Base-by-base conservation (phyloP, 768 basidiomycete species). In the Candolleomyces eurysporus region DNA sequence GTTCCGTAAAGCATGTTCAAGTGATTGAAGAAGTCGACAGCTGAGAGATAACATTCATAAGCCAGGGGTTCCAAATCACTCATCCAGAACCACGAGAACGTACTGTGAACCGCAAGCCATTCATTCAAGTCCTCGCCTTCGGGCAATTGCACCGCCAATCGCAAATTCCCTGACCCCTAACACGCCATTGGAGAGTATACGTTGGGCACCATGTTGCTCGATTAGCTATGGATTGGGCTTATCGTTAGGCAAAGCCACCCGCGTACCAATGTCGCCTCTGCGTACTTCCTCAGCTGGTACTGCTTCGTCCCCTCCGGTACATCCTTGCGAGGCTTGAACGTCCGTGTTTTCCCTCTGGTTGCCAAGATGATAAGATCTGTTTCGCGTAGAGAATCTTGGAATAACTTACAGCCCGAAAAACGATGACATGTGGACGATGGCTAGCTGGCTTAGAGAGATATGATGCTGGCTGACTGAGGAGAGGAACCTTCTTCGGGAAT, bases 21-120 rank as follows among this genome's bases (percentile, higher is more conserved):
- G 71, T 99, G 97, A 71, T 98, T 99, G 83, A 98, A 99, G 78
- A 99, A 99, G 74, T 99, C 97, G 62, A 98, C 96, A 32, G 94
- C 97, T 99, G 57, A 26, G 26, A 26, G 26, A 26, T 26, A 26
- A 26, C 26, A 26, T 26, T 26, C 26, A 26, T 26, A 26, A 26
- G 42, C 2, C 42, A 43, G 42, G 42, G 42, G 11, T 26, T 26
- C 26, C 4, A 26, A 26, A 26, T 26, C 26, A 26, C 26, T 26
- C 26, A 26, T 26, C 26, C 26, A 26, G 26, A 4, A 26, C 26
- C 26, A 26, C 43, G 30, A 40, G 32, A 16, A 69, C 86, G 61
- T 65, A 97, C 97, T 93, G 71, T 99, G 96, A 8, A 99, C 96
- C 13, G 97, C 97, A n/a, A 99, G 87, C 97, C 97, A 99, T 75